Conservation (phyloP, 1,139 yeast species). For the Candida sp. region DNA sequence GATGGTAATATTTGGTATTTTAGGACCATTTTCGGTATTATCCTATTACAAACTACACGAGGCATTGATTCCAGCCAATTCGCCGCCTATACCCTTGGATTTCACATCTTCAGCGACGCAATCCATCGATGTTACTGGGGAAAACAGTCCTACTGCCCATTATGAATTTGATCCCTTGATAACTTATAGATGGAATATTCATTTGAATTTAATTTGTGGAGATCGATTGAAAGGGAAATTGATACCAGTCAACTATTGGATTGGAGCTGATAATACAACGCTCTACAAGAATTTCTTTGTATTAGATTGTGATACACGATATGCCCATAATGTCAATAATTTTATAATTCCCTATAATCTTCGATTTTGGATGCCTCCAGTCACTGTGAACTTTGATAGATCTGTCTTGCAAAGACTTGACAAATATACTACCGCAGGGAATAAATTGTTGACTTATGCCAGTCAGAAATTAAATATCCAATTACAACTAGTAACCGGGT, state of each 20-base stretch:
- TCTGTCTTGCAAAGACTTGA: not conserved
- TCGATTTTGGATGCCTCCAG: conserved; percentile 37
- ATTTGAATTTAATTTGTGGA: conserved; percentile 6
- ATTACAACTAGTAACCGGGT: conserved; percentile 4
- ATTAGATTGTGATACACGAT: conserved; percentile 29
- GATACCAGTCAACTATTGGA: conserved; percentile 3
- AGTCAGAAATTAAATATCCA: conserved; percentile 5
- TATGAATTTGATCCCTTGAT: conserved; percentile 8
- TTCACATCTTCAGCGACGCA: conserved; percentile 5
- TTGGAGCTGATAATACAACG: not conserved
- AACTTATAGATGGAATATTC: conserved; percentile 7
- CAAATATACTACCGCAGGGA: conserved; percentile 6
- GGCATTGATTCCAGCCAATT: conserved; percentile 3
- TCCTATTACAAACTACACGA: conserved; percentile 1
- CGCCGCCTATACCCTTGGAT: conserved; percentile 8
- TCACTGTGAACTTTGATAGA: conserved; percentile 20
- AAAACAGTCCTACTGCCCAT: not conserved
- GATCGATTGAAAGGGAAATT: conserved; percentile 2
- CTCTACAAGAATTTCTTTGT: conserved; percentile 11
- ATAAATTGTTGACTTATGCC: conserved; percentile 3
- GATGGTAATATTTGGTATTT: not conserved
- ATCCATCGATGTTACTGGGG: conserved; percentile 1
- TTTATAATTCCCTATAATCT: conserved; percentile 32
- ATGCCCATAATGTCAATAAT: conserved; percentile 27
- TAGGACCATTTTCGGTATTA: conserved; percentile 2